A percentile compares a stretch with the other conserved stretches of the same genome.
phyloP scores from a whole-genome alignment of 768 basidiomycete genomes.

The Neoboletus brunneissimus region DNA sequence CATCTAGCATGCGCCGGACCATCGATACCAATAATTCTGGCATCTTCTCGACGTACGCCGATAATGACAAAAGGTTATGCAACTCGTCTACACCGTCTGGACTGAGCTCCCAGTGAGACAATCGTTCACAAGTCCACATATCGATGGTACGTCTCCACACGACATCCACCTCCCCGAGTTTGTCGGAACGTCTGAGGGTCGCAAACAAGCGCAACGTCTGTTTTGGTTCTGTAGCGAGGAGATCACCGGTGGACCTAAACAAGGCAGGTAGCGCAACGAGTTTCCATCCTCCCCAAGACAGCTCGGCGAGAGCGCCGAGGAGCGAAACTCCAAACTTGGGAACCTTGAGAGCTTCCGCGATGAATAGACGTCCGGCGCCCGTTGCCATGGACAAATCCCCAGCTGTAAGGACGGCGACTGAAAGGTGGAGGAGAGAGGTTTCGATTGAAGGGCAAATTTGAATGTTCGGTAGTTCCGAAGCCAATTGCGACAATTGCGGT shows the following conservation, averaged over 20 bases:
- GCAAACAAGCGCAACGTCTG: constrained; percentile 50
- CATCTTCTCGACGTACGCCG: constrained; percentile 47
- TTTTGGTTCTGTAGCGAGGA: constrained; percentile 45
- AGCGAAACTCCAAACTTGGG: constrained; percentile 50
- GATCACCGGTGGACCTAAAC: constrained; percentile 46
- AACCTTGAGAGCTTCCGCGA: constrained; percentile 23
- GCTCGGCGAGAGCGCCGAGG: constrained; percentile 58
- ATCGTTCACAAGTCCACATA: constrained; percentile 42
- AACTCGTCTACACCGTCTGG: constrained; percentile 49
- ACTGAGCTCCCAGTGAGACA: constrained; percentile 41
- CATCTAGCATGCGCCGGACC: constrained; percentile 40
- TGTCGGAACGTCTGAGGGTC: constrained; percentile 44
- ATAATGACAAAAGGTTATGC: constrained; percentile 52
- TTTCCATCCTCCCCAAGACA: constrained; percentile 79
- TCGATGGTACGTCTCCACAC: constrained; percentile 58
- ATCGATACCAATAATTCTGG: constrained; percentile 43
- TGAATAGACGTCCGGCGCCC: constrained; percentile 47
- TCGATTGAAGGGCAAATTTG: constrained; percentile 28
- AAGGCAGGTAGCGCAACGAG: constrained; percentile 59
- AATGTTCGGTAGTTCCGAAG: constrained; percentile 30
- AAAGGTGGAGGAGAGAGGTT: constrained; percentile 32
- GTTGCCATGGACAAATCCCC: constrained; percentile 41
- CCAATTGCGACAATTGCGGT: constrained; percentile 36
- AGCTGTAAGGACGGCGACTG: constrained; percentile 37
- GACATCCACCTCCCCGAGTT: constrained; percentile 54